A percentile compares a stretch with the other conserved stretches of the same genome.
Evolutionary conservation across 805 yeast species (phyloP).

Genomic region (Cyberlindnera japonica): DNA sequence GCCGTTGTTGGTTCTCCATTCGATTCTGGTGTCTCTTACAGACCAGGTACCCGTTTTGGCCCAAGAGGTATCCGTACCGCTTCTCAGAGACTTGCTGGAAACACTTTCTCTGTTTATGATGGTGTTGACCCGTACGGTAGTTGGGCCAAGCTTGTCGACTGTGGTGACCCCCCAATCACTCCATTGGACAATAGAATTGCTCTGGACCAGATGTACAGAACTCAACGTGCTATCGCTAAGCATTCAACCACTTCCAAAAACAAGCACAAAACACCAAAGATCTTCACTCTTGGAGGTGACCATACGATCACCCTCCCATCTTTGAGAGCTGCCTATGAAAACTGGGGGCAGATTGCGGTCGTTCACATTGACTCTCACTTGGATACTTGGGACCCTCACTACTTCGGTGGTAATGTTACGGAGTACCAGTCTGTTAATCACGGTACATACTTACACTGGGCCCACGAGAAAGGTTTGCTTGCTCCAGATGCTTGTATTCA

Average conservation of each 20-base stretch:
- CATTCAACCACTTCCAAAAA: conserved; percentile 31
- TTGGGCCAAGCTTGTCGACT: conserved; percentile 50
- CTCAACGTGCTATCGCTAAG: conserved; percentile 41
- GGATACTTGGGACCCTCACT: conserved; percentile 66
- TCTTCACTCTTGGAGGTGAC: conserved; percentile 53
- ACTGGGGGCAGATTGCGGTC: conserved; percentile 43
- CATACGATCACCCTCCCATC: conserved; percentile 51
- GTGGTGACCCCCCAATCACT: conserved; percentile 60
- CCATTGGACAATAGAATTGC: conserved; percentile 64
- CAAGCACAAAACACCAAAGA: conserved; percentile 32
- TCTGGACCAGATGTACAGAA: conserved; percentile 53
- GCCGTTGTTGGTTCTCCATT: conserved; percentile 56
- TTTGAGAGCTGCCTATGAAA: conserved; percentile 44
- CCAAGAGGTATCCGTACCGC: conserved; percentile 46
- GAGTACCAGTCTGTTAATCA: conserved; percentile 59
- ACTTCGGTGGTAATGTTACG: conserved; percentile 59
- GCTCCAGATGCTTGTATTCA: conserved; percentile 48
- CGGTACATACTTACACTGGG: conserved; percentile 69
- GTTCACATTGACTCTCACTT: conserved; percentile 63
- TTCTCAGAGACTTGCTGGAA: conserved; percentile 40
- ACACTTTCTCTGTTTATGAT: conserved; percentile 47
- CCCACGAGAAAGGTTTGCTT: conserved; percentile 62
- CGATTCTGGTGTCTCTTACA: conserved; percentile 47
- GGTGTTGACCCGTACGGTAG: conserved; percentile 52
- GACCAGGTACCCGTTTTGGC: conserved; percentile 54